Evolutionary conservation across 2,329 filamentous ascomycete genomes (phyloP).

Genomic region (Pseudopithomyces chartarum): DNA sequence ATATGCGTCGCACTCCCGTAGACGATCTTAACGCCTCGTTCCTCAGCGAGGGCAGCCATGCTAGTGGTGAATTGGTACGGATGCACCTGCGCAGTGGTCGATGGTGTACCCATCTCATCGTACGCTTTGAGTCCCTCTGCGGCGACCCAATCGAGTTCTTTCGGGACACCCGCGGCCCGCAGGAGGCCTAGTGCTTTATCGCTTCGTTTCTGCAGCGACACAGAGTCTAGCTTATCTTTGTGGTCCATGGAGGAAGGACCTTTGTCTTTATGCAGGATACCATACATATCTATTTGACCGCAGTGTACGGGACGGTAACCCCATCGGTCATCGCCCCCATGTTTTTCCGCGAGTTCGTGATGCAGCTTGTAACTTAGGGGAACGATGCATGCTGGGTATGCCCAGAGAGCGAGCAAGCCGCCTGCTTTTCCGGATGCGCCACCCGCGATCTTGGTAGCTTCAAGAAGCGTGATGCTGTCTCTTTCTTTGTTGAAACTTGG

Average conservation of each 20-base stretch:
- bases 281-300: slow-evolving; percentile 65
- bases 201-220: slow-evolving; percentile 62
- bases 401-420: slow-evolving; percentile 87
- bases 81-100: slow-evolving; percentile 90
- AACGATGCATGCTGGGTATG: slow-evolving; percentile 83
- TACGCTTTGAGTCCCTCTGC: slow-evolving; percentile 70
- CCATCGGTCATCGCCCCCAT: slow-evolving; percentile 79
- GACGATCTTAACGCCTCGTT: slow-evolving; percentile 63
- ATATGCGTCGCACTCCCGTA: slow-evolving; percentile 73
- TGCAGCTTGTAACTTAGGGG: slow-evolving; percentile 86
- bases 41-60: slow-evolving; percentile 76
- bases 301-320: slow-evolving; percentile 83
- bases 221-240: slow-evolving; percentile 42
- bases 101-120: slow-evolving; percentile 79
- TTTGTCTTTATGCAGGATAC: slow-evolving; percentile 41
- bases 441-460: slow-evolving; percentile 84
- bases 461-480: slow-evolving; percentile 83
- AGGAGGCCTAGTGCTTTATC: slow-evolving; percentile 56
- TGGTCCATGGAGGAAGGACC: slow-evolving; percentile 10
- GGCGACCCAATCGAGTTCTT: slow-evolving; percentile 85
- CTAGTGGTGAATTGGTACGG: slow-evolving; percentile 87
- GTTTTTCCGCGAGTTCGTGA: slow-evolving; percentile 71
- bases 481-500: slow-evolving; percentile 74
- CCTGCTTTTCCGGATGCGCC: slow-evolving; percentile 95
- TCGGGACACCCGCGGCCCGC: slow-evolving; percentile 67